phyloP scores from a whole-genome alignment of 2,329 filamentous ascomycete genomes.

The Cladosporium colombiae region DNA sequence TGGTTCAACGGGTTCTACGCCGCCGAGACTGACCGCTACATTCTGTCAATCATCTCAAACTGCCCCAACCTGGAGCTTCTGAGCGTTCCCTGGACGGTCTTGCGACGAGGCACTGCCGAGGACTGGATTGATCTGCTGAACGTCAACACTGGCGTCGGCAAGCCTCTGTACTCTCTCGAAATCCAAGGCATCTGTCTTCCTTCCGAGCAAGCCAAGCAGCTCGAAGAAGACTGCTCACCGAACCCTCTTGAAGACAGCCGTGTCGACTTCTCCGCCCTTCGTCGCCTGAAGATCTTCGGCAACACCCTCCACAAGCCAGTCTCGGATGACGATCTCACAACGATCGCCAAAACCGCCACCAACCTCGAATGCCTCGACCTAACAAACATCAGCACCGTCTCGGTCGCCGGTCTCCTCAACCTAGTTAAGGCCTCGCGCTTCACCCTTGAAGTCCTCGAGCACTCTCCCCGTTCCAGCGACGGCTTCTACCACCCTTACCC shows the following conservation, averaged over 20 bases:
- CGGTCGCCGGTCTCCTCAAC: slow-evolving; percentile 54
- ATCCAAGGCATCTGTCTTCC: slow-evolving; percentile 53
- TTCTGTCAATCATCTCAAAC: slow-evolving; percentile 50
- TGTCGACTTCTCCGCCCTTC: slow-evolving; percentile 52
- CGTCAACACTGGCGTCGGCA: slow-evolving; percentile 39
- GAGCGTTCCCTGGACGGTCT: slow-evolving; percentile 55
- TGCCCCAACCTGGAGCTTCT: slow-evolving; percentile 51
- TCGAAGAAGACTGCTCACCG: slow-evolving; percentile 41
- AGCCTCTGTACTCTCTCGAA: slow-evolving; percentile 53
- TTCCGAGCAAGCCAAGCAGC: slow-evolving; percentile 44
- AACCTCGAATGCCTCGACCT: slow-evolving; percentile 56
- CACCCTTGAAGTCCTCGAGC: slow-evolving; percentile 54
- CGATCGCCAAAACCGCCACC: slow-evolving; percentile 54
- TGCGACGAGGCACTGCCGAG: slow-evolving; percentile 50
- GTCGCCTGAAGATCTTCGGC: slow-evolving; percentile 56
- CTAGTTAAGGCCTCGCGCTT: slow-evolving; percentile 52
- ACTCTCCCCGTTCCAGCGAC: slow-evolving; percentile 55
- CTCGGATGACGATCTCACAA: slow-evolving; percentile 51
- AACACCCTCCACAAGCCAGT: slow-evolving; percentile 56
- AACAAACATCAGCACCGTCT: slow-evolving; percentile 55
- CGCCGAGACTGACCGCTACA: slow-evolving; percentile 51
- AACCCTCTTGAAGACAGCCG: slow-evolving; percentile 45
- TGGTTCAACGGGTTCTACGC: slow-evolving; percentile 59
- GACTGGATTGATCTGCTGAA: slow-evolving; percentile 53
- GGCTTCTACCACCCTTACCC: slow-evolving; percentile 55